Conservation (phyloP, 192 early-diverging fungal genomes). For the Helicostylum pulchrum region DNA sequence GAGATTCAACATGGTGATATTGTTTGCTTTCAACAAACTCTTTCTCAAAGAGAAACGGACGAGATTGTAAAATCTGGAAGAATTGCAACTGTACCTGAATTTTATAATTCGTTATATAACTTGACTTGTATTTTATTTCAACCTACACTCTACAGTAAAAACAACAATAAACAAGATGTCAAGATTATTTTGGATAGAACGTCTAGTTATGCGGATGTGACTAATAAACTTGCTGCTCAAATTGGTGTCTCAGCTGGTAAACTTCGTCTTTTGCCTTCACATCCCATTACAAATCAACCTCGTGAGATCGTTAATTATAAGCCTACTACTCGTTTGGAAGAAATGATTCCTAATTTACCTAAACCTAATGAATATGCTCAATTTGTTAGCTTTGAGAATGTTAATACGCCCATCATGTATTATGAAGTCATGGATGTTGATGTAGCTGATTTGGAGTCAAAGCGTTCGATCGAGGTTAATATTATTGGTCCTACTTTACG, state of each 20-base stretch:
- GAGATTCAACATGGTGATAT: conserved; percentile 21
- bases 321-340: conserved; percentile 14
- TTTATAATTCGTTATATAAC: neutral
- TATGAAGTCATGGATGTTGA: conserved; percentile 86
- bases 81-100: conserved; percentile 5
- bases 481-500: conserved; percentile 64
- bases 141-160: conserved; percentile 26
- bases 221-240: conserved; percentile 58
- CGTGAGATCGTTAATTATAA: conserved; percentile 19
- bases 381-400: neutral
- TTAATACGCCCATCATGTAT: conserved; percentile 46
- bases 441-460: conserved; percentile 78
- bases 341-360: conserved; percentile 33
- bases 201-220: conserved; percentile 63
- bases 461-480: conserved; percentile 65
- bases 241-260: conserved; percentile 62
- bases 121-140: neutral
- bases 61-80: neutral
- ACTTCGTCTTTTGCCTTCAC: conserved; percentile 64
- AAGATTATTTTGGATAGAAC: conserved; percentile 52
- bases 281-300: conserved; percentile 27
- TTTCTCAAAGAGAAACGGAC: conserved; percentile 13
- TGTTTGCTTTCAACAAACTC: conserved; percentile 9
- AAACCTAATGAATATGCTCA: conserved; percentile 12
- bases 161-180: neutral